Conservation (phyloP, 441 rosid genomes). For the Corymbia citriodora region DNA sequence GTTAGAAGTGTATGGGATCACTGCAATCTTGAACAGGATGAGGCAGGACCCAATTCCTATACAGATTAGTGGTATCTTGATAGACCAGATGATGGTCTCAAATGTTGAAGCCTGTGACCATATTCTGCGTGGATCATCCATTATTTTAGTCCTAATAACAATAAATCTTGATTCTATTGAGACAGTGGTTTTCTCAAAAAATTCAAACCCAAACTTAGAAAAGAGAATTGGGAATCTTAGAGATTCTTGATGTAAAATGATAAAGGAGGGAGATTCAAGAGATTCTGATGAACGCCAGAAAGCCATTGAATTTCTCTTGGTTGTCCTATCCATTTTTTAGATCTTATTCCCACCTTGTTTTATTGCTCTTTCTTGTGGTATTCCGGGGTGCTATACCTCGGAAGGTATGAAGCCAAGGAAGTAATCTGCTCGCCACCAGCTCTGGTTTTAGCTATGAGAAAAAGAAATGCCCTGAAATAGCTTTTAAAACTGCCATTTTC, state of each 20-base stretch:
- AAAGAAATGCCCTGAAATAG: neutral
- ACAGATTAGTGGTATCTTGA: slow-evolving; percentile 18
- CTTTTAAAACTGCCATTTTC: slow-evolving; percentile 10
- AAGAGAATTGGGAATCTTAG: neutral
- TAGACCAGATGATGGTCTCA: slow-evolving; percentile 17
- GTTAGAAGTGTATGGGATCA: slow-evolving; percentile 22
- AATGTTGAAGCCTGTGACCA: neutral
- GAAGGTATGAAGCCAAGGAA: too few species aligned
- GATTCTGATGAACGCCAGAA: neutral
- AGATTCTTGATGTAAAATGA: neutral
- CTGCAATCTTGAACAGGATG: slow-evolving; percentile 23
- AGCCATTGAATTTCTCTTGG: too few species aligned
- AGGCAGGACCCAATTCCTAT: slow-evolving; percentile 22
- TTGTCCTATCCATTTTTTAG: too few species aligned
- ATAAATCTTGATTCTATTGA: neutral
- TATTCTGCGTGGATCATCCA: slow-evolving; percentile 16
- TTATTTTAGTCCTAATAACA: neutral
- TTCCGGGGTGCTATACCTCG: too few species aligned
- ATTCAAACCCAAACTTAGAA: neutral
- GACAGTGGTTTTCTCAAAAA: neutral
- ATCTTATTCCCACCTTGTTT: too few species aligned
- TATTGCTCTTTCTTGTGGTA: too few species aligned
- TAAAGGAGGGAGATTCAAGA: neutral
- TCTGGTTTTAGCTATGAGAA: neutral
- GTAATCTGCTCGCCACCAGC: neutral